These are phyloP conservation scores for Chaetomium sp. DNA, from an alignment of 2,329 filamentous ascomycete genomes.

Conservation along the genomic window DNA sequence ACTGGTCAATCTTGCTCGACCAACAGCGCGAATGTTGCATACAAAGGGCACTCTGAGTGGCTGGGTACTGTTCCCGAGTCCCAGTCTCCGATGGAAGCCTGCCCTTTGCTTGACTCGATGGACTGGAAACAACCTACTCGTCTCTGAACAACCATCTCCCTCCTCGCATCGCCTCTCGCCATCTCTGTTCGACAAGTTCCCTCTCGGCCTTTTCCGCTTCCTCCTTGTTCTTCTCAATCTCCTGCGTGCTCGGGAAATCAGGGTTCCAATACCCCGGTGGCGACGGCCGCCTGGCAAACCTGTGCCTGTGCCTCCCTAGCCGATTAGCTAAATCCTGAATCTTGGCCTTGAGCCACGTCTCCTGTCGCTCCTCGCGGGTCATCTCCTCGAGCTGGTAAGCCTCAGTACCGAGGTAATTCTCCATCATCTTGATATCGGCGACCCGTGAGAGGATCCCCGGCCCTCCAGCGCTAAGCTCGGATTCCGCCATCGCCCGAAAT, in stretches of 20 bases:
- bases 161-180: slow-evolving; percentile 77
- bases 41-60: not conserved
- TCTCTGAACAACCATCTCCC: slow-evolving; percentile 83
- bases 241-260: slow-evolving; percentile 88
- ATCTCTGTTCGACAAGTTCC: slow-evolving; percentile 69
- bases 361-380: slow-evolving; percentile 61
- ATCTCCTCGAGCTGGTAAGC: slow-evolving; percentile 62
- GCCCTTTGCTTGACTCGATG: slow-evolving; percentile 20
- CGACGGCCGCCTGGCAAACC: slow-evolving; percentile 68
- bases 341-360: slow-evolving; percentile 74
- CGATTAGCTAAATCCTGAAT: slow-evolving; percentile 72
- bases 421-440: slow-evolving; percentile 54
- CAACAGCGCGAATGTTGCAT: slow-evolving; percentile 4
- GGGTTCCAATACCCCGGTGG: slow-evolving; percentile 90
- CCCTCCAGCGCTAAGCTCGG: slow-evolving; percentile 47
- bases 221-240: slow-evolving; percentile 65
- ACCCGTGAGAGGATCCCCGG: slow-evolving; percentile 38
- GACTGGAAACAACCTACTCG: slow-evolving; percentile 53
- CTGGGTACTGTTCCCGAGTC: slow-evolving; percentile 3
- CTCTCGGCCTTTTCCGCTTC: slow-evolving; percentile 66
- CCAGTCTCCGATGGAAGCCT: not conserved
- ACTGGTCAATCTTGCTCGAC: not conserved
- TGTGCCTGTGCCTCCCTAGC: slow-evolving; percentile 75
- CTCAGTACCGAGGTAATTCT: slow-evolving; percentile 59
- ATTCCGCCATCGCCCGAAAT: slow-evolving; percentile 67